Percentiles rank a stretch among this genome's conserved stretches.
These are phyloP conservation scores for Jackrogersella minutella DNA, from an alignment of 495 filamentous ascomycete species.

Conservation along the genomic window DNA sequence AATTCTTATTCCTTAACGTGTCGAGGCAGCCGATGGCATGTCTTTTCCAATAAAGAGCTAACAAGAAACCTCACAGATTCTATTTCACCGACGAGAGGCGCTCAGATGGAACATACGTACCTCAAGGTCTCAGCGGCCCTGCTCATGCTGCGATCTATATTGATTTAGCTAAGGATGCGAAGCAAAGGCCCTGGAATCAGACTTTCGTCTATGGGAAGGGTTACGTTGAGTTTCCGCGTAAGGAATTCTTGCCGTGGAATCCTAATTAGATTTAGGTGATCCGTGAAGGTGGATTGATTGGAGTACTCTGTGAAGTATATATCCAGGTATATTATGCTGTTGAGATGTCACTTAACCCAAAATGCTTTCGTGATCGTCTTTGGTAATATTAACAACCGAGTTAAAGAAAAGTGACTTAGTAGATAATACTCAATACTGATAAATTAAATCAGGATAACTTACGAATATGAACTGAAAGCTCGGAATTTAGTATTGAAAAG, in stretches of 20 bases:
- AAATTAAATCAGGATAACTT: too few relatives aligned
- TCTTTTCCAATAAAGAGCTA: neutral
- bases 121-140: conserved; percentile 38
- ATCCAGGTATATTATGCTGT: too few relatives aligned
- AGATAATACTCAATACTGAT: too few relatives aligned
- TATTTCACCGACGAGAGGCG: conserved; percentile 53
- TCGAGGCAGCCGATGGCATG: neutral
- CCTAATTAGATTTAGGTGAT: neutral
- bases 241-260: neutral
- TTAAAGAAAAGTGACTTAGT: too few relatives aligned
- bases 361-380: too few relatives aligned
- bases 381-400: too few relatives aligned
- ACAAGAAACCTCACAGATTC: conserved; percentile 42
- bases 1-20: neutral
- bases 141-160: conserved; percentile 48
- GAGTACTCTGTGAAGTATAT: too few relatives aligned
- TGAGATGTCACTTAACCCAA: too few relatives aligned
- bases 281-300: too few relatives aligned
- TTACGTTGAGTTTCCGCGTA: conserved; percentile 32
- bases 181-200: conserved; percentile 48
- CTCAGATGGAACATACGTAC: conserved; percentile 43
- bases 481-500: too few relatives aligned
- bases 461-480: too few relatives aligned
- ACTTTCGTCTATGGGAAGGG: conserved; percentile 52
- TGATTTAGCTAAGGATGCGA: conserved; percentile 41